Percentiles rank a stretch among this genome's conserved stretches.
phyloP scores from a whole-genome alignment of 495 filamentous ascomycete genomes.

The Daldinia decipiens region DNA sequence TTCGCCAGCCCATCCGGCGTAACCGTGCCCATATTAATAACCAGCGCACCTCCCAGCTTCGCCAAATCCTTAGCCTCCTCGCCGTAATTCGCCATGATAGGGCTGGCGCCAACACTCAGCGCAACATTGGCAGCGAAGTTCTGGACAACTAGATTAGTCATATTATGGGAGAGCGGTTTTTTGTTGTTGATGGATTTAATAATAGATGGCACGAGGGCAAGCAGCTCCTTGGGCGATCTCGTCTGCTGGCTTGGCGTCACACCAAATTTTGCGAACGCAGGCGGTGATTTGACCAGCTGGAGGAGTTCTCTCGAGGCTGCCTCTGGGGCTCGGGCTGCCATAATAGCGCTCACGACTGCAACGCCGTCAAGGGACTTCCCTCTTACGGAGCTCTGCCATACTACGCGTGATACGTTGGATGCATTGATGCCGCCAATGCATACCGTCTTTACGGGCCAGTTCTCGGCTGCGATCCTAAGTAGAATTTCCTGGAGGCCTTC shows the following conservation, averaged over 20 bases:
- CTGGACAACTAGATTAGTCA: conserved; percentile 93
- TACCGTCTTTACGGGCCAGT: conserved; percentile 64
- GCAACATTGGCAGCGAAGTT: conserved; percentile 94
- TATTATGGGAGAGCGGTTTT: conserved; percentile 89
- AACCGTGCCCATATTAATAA: conserved; percentile 96
- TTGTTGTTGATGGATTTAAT: conserved; percentile 66
- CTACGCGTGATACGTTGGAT: conserved; percentile 75
- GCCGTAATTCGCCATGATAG: conserved; percentile 92
- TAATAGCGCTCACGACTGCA: conserved; percentile 89
- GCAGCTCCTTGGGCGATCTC: conserved; percentile 62
- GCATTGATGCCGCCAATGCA: conserved; percentile 90
- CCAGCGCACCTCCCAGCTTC: conserved; percentile 70
- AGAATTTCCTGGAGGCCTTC: conserved; percentile 80
- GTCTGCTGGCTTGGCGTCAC: conserved; percentile 66
- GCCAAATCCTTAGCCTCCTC: conserved; percentile 84
- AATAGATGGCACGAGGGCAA: conserved; percentile 62
- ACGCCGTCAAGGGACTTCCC: conserved; percentile 75
- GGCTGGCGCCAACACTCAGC: conserved; percentile 83
- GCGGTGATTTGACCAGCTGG: conserved; percentile 55
- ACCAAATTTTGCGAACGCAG: conserved; percentile 72
- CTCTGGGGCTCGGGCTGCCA: conserved; percentile 73
- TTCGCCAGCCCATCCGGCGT: conserved; percentile 74
- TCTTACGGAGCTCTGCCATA: conserved; percentile 68
- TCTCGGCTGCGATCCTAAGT: conserved; percentile 58
- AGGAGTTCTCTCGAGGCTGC: conserved; percentile 67